Evolutionary conservation across 352 stramenopile species (phyloP), one percentile per base, ranked within the genome.

Genomic region (Phytophthora aleatoria): DNA sequence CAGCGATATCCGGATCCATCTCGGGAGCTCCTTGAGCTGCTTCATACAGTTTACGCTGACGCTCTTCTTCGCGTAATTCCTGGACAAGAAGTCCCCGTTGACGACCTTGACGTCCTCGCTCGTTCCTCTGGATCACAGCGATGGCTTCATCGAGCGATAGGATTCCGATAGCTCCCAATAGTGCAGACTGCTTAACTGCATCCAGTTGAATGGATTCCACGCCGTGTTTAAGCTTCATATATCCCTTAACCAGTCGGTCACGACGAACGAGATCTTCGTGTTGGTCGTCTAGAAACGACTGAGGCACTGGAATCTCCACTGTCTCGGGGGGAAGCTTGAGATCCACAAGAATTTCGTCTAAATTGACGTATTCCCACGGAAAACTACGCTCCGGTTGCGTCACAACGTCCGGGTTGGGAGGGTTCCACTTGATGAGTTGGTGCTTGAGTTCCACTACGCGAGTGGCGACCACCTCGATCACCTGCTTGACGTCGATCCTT

Each of bases 301-400:
- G 77, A 10, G 95, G 92, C 31, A 98, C 86, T 3, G 90, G 77
- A 0, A 98, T 74, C 57, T 98, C 94, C 24, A 98, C 71, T 28
- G 90, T 95, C 64, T 97, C 87, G 3, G 94, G 92, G 8, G 94
- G 83, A 24, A 98, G 77, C 69, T 97, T 98, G 28, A 98, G 78
- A 63, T 98, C 95, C 42, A 96, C 90, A 24, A 98, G 77, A 38
- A 97, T 91, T 49, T 95, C 82, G 71, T 97, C 92, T 16, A 98
- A 61, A 55, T 98, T 93, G 28, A 98, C 87, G 65, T 98, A 98
- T 64, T 98, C 92, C 94, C 94, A 98, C 0, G 95, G 88, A 61
- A 98, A 98, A 54, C 85, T 89, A 15, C 86, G 76, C 57, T 98
- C 90, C 0, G 76, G 75, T 27, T 81, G 76, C 16, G 77, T 91